A percentile compares a stretch with the other conserved stretches of the same genome.
Conservation (phyloP, 148 eudicot genomes). For the Rhododendron henanense region DNA sequence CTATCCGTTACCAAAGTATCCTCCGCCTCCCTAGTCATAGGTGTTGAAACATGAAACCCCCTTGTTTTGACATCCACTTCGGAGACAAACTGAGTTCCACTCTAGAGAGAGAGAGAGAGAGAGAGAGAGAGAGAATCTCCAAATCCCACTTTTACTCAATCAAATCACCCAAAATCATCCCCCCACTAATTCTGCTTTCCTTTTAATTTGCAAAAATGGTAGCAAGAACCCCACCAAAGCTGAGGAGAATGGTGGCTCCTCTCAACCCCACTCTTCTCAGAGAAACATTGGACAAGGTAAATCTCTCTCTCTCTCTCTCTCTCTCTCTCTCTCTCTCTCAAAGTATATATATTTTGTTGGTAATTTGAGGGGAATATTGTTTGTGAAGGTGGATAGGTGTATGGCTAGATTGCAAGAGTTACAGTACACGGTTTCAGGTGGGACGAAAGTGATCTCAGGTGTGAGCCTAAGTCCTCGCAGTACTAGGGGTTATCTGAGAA, state of each 20-base stretch:
- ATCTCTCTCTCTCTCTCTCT: not conserved
- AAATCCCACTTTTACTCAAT: not conserved
- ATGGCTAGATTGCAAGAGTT: slow-evolving; percentile 89
- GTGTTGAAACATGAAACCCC: not conserved
- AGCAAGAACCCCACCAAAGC: slow-evolving; percentile 83
- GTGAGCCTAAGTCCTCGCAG: slow-evolving; percentile 69
- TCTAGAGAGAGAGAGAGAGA: not conserved
- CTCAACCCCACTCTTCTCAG: slow-evolving; percentile 67
- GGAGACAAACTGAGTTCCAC: slow-evolving; percentile 11
- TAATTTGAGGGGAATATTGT: not conserved
- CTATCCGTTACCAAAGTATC: slow-evolving; percentile 15
- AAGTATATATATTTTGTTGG: not conserved
- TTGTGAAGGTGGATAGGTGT: slow-evolving; percentile 80
- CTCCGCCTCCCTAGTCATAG: not conserved
- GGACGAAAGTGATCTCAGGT: slow-evolving; percentile 54
- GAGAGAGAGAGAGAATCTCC: not conserved
- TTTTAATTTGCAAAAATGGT: slow-evolving; percentile 43
- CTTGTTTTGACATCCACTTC: slow-evolving; percentile 12
- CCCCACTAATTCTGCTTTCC: not conserved
- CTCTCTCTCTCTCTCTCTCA: slow-evolving; percentile 2
- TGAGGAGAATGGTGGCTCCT: slow-evolving; percentile 58
- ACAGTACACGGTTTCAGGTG: slow-evolving; percentile 78
- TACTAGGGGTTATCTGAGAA: slow-evolving; percentile 51
- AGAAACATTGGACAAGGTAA: slow-evolving; percentile 80
- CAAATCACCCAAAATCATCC: not conserved